A percentile compares a stretch with the other conserved stretches of the same genome.
Conservation (phyloP, 2,329 filamentous ascomycete genomes). For the Kalmusia sp. region DNA sequence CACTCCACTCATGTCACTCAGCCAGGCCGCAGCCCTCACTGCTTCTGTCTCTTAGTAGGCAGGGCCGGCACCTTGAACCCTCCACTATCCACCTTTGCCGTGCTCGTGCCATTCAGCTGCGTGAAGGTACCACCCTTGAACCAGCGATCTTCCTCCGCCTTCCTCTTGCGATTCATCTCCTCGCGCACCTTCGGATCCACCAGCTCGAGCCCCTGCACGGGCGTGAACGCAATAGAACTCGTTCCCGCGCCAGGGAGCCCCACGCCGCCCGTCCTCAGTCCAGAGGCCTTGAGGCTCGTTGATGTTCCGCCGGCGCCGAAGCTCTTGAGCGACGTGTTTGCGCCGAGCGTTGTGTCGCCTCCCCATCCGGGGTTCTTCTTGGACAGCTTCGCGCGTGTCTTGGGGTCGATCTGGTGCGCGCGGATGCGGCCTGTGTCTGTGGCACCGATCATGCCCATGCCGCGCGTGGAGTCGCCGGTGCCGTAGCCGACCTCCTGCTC, state of each 20-base stretch:
- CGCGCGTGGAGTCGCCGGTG: conserved; percentile 81
- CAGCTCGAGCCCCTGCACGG: conserved; percentile 91
- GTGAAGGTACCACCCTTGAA: conserved; percentile 98
- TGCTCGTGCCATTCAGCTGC: conserved; percentile 66
- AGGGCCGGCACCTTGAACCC: conserved; percentile 85
- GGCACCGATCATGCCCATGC: conserved; percentile 94
- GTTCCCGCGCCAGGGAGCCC: conserved; percentile 74
- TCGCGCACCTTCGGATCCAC: conserved; percentile 92
- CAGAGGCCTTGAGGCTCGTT: conserved; percentile 78
- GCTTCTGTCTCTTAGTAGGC: conserved; percentile 71
- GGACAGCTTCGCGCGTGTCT: conserved; percentile 89
- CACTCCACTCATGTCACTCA: neutral
- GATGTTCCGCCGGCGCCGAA: conserved; percentile 72
- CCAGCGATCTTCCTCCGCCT: conserved; percentile 93
- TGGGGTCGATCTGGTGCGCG: conserved; percentile 86
- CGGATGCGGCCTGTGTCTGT: conserved; percentile 88
- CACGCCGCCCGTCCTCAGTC: conserved; percentile 81
- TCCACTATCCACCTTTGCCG: conserved; percentile 59
- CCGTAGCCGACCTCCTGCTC: conserved; percentile 94
- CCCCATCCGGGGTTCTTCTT: conserved; percentile 98
- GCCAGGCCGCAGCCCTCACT: conserved; percentile 4
- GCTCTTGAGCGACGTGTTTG: conserved; percentile 74
- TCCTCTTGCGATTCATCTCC: conserved; percentile 86
- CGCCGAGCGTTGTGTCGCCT: conserved; percentile 62
- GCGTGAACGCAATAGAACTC: conserved; percentile 89